Percentiles rank a stretch among this genome's conserved stretches.
Evolutionary conservation across 345 rosid genomes (phyloP).

Genomic region (Gossypium rotundifolium): DNA sequence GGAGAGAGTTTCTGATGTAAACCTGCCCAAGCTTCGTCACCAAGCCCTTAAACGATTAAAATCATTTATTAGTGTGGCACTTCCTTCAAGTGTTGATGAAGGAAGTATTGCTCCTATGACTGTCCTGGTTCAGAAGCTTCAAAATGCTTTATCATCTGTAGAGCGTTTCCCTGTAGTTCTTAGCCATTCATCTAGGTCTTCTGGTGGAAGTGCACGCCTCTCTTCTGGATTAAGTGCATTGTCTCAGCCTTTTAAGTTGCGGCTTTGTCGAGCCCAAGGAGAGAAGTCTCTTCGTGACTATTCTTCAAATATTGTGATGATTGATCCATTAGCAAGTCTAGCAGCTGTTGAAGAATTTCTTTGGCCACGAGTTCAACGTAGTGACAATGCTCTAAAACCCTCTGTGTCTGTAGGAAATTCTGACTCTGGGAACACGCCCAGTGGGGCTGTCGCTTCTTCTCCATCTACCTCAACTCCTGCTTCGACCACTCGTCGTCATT

Average conservation of each 20-base stretch:
- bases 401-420: conserved; percentile 57
- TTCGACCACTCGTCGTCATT: conserved; percentile 57
- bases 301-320: conserved; percentile 89
- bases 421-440: conserved; percentile 49
- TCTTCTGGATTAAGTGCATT: conserved; percentile 95
- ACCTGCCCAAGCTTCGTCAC: conserved; percentile 74
- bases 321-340: conserved; percentile 96
- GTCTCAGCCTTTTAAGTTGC: conserved; percentile 91
- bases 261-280: conserved; percentile 86
- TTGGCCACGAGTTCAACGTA: conserved; percentile 92
- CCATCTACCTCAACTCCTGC: conserved; percentile 76
- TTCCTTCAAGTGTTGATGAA: conserved; percentile 51
- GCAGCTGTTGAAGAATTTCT: conserved; percentile 96
- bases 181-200: conserved; percentile 85
- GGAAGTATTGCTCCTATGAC: conserved; percentile 58
- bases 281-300: conserved; percentile 93
- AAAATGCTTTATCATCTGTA: conserved; percentile 82
- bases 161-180: conserved; percentile 97
- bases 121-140: conserved; percentile 92
- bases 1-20: conserved; percentile 76
- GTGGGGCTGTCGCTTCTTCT: conserved; percentile 73
- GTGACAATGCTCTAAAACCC: conserved; percentile 77
- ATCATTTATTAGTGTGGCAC: conserved; percentile 70
- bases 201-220: conserved; percentile 87
- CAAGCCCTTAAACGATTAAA: conserved; percentile 75